Base-by-base conservation (phyloP, 2,329 filamentous ascomycete genomes). In the Colletotrichum salicis region DNA sequence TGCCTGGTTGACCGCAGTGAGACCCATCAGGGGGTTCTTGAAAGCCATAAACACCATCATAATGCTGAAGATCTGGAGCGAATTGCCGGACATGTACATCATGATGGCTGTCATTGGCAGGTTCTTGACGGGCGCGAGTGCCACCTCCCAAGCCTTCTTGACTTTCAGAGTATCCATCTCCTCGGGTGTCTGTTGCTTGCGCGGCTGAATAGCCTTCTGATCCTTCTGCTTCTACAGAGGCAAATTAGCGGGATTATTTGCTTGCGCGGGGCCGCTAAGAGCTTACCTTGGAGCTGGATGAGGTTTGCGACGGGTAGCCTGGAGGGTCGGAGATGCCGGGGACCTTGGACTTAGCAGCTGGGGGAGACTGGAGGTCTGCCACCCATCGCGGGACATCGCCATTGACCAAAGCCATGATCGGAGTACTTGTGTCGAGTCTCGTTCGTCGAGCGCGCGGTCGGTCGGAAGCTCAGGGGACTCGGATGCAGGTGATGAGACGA, bases 41-140 rank as follows among this genome's bases (percentile, higher is more conserved):
- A 99, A 99, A 57, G 97, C 92, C 93, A 98, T 98, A 78, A 96
- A 95, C 22, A 98, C 96, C 95, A 98, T 99, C 94, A 98, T 98
- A 84, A 99, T 98, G 83, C 93, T 97, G 86, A 99, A 99, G 76
- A 99, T 98, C 82, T 99, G 96, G 58, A 99, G 90, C 73, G 94
- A 95, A 85, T 98, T 99, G 78, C 96, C 96, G 37, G 96, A 97
- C 96, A 99, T 99, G 88, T 99, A 99, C 95, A 98, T 98, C 92
- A 98, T 98, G 81, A 99, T 96, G 74, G 92, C 95, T 69, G 97
- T 98, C 96, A 99, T 99, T 70, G 96, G 96, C 58, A 99, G 87
- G 80, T 93, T 92, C 86, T 99, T 99, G 74, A 96, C 92, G 0
- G 96, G 96, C 2, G 93, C 96, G 59, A 99, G 90, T 54, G 96